These are phyloP conservation scores for Solanum hybrid DNA, from an alignment of 305 asterid species.

Conservation along the genomic window DNA sequence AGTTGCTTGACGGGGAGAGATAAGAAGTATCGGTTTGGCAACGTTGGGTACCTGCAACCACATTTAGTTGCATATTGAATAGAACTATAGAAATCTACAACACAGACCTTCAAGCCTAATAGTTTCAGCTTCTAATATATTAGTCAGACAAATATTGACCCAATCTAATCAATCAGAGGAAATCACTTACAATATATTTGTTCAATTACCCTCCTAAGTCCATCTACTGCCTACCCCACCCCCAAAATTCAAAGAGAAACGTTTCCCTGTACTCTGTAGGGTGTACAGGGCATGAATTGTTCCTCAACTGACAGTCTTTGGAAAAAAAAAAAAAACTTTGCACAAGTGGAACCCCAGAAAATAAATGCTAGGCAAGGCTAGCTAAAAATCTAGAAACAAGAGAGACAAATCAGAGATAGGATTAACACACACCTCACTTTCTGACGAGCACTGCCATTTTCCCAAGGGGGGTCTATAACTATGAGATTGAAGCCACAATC, in stretches of 20 bases:
- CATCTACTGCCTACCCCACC: neutral
- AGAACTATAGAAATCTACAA: neutral
- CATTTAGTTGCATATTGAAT: neutral
- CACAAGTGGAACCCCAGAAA: neutral
- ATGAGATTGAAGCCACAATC: slow-evolving; percentile 75
- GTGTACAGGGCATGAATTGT: neutral
- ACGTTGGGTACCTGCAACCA: slow-evolving; percentile 58
- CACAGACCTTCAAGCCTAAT: neutral
- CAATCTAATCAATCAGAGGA: neutral
- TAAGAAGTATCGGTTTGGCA: slow-evolving; percentile 71
- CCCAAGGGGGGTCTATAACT: slow-evolving; percentile 97
- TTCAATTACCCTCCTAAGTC: neutral
- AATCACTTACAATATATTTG: neutral
- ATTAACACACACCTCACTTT: slow-evolving; percentile 51
- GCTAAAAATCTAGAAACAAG: neutral
- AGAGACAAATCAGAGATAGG: neutral
- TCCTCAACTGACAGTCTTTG: neutral
- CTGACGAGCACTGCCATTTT: slow-evolving; percentile 87
- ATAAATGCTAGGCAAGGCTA: neutral
- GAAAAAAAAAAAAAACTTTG: too few relatives aligned
- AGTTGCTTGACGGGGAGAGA: slow-evolving; percentile 82
- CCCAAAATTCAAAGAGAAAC: neutral
- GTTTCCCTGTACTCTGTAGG: neutral
- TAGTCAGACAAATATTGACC: neutral
- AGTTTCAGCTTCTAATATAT: neutral